phyloP scores from a whole-genome alignment of 495 filamentous ascomycete genomes.

The Penicillium coprophilum region DNA sequence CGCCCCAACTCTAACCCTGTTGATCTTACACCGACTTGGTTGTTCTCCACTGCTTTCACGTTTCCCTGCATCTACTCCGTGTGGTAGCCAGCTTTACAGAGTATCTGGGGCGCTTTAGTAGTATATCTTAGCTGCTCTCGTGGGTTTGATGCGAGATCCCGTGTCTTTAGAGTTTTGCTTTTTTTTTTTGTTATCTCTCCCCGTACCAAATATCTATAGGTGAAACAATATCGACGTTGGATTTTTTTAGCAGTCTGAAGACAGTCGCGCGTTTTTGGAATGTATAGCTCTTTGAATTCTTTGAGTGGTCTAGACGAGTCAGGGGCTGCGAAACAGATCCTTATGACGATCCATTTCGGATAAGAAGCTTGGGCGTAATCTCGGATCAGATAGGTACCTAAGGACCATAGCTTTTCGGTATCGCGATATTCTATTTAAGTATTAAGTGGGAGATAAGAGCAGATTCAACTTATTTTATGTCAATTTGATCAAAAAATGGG shows the following conservation, averaged over 20 bases:
- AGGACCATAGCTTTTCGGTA: background rate
- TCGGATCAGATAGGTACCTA: background rate
- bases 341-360: slow-evolving; percentile 14
- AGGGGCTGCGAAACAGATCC: slow-evolving; percentile 27
- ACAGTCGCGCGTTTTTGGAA: background rate
- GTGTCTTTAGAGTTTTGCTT: slow-evolving; percentile 2
- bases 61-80: too few species aligned
- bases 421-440: background rate
- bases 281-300: background rate
- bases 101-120: background rate
- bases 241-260: background rate
- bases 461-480: background rate
- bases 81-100: too few species aligned
- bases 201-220: background rate
- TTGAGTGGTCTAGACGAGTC: slow-evolving; percentile 6
- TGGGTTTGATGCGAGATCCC: background rate
- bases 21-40: background rate
- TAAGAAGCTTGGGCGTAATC: background rate
- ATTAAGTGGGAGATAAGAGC: background rate
- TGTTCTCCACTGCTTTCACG: background rate
- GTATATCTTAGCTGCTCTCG: background rate
- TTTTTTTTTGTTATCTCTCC: background rate
- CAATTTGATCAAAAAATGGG: background rate
- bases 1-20: background rate
- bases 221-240: background rate